Evolutionary conservation across 768 basidiomycete species (phyloP), one percentile per base, ranked within the genome.

Genomic region (Hygrophoropsis aurantiaca): DNA sequence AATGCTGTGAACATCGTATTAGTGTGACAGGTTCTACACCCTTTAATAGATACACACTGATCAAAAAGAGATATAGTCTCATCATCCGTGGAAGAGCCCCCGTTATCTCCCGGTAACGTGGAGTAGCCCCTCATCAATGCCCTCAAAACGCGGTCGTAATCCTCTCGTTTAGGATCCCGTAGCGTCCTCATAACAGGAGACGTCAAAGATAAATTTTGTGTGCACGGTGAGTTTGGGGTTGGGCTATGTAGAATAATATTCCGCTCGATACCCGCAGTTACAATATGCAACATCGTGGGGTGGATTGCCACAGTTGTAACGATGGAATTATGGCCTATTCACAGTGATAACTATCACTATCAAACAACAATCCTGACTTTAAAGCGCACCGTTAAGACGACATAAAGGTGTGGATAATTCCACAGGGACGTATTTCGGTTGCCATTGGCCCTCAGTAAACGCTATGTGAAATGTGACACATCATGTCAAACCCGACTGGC

Each of bases 281-380:
- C 74, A 24, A 89, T 68, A 45, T 84, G 75, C 3, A 85, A 76
- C 34, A 84, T 71, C 18, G 77, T 71, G 2, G 90, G 90, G 58
- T 92, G 90, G 47, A 90, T 80, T 20, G 86, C 64, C 3, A 79
- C 72, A 0, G 81, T 78, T 58, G 92, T 93, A 37, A 91, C 81
- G 43, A 93, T 88, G 2, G 88, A 89, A 33, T 76, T 68, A 59
- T 91, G 88, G 4, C 87, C 86, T 82, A 44, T 40, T 30, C 13
- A 13, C 13, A 6, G 27, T 30, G 6, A 7, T 30, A 13, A 30
- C 7, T 30, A 30, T 6, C 27, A 30, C 6, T 13, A 13, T 6
- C 27, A 6, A 30, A 30, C 27, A n/a, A n/a, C n/a, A n/a, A 21
- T 33, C 36, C 42, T 19, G 26, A 36, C 37, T 15, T 45, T 37